Evolutionary conservation across 495 filamentous ascomycete species (phyloP), one percentile per base, ranked within the genome.

Genomic region (Penicillium crystallinum): DNA sequence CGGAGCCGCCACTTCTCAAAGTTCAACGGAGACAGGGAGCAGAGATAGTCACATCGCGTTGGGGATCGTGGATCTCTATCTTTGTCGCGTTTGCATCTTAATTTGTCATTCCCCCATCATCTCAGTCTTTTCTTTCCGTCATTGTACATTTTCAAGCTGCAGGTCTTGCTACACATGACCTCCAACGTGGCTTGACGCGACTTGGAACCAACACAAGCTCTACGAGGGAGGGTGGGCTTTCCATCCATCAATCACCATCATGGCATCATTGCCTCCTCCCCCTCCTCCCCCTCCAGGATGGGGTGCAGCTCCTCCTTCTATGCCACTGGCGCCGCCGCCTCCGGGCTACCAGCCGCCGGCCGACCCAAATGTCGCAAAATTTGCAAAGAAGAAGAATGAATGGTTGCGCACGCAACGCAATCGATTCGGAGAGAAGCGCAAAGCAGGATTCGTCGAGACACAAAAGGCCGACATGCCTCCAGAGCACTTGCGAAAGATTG

Each of bases 391-490:
- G 79, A 97, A 97, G 79, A 95, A 91, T 68, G 90, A 97, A 84
- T 99, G 95, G 95, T 77, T 97, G 67, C 88, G 93, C 44, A 82
- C 79, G 62, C 92, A 97, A 74, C 83, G 90, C 60, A 92, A 89
- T 65, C 86, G 95, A 39, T 99, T 97, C 58, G 88, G 90, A 43
- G 95, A 99, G 79, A 97, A 95, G 78, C 78, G 93, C 48, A 97
- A 96, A 71, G 90, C 85, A 6, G 95, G 95, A 3, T 97, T 95
- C 57, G 88, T 97, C 6, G 92, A 97, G 69, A 96, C 91, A 18
- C 91, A 97, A 67, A 99, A 99, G 78, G 90, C 90, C 7, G 95
- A 99, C 64, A 96, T 99, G 91, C 95, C 95, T 0, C 90, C 92
- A 4, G 92, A 97, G 75, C 95, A 99, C 83, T 67, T 97, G 63